phyloP scores from a whole-genome alignment of 2,329 filamentous ascomycete genomes.

The Emmonsiellopsis sp. region DNA sequence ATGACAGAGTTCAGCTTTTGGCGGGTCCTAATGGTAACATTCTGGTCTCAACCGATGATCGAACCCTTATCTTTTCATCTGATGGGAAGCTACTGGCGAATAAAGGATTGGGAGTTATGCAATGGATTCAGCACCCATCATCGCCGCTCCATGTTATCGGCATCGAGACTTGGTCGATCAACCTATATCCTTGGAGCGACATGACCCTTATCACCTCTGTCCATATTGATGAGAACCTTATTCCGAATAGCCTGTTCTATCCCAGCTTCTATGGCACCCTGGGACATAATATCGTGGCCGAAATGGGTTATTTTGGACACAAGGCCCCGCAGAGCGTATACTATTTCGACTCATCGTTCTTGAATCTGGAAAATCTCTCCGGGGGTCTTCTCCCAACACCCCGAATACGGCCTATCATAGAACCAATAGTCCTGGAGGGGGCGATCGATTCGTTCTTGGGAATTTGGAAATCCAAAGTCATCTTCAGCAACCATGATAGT shows the following conservation, averaged over 20 bases:
- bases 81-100: conserved; percentile 14
- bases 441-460: conserved; percentile 17
- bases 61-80: conserved; percentile 22
- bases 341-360: conserved; percentile 10
- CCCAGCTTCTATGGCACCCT: conserved; percentile 9
- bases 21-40: conserved; percentile 19
- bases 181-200: conserved; percentile 21
- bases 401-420: neutral
- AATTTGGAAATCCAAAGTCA: conserved; percentile 11
- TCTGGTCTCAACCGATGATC: conserved; percentile 22
- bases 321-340: conserved; percentile 1
- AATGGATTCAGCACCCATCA: conserved; percentile 17
- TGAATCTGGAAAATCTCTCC: conserved; percentile 5
- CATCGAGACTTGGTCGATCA: conserved; percentile 16
- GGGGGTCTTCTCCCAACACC: neutral
- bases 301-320: neutral
- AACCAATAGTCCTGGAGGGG: neutral
- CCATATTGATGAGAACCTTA: neutral
- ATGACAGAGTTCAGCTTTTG: conserved; percentile 9
- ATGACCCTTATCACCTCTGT: conserved; percentile 17
- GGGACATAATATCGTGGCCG: conserved; percentile 15
- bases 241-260: neutral
- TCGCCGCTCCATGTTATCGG: conserved; percentile 19
- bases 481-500: conserved; percentile 19
- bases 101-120: conserved; percentile 7